phyloP scores from a whole-genome alignment of 805 yeast genomes.

The Yarrowia deformans region DNA sequence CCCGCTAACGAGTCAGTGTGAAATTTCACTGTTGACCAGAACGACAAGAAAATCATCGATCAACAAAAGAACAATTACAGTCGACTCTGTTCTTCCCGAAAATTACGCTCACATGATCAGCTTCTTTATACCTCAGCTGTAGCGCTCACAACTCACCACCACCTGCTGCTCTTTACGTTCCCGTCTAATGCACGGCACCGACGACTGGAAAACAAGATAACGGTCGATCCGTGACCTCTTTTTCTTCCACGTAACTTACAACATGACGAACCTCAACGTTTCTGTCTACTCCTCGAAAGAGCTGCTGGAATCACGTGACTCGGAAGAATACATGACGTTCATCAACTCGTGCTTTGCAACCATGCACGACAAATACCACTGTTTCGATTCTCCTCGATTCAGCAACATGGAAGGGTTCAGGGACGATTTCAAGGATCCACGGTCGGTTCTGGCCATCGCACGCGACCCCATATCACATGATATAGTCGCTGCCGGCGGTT shows the following conservation, averaged over 20 bases:
- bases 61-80: too few relatives aligned
- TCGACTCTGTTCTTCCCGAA: too few relatives aligned
- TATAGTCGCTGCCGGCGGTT: not conserved
- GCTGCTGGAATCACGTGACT: not conserved
- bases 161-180: too few relatives aligned
- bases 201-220: too few relatives aligned
- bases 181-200: not conserved
- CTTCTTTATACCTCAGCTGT: too few relatives aligned
- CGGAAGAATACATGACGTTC: not conserved
- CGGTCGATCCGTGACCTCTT: not conserved
- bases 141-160: too few relatives aligned
- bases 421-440: not conserved
- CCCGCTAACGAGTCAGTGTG: not conserved
- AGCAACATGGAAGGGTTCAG: not conserved
- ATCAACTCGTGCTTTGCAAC: not conserved
- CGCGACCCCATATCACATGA: not conserved
- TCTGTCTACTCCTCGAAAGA: not conserved
- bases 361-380: not conserved
- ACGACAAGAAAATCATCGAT: too few relatives aligned
- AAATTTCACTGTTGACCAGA: too few relatives aligned
- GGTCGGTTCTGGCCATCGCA: not conserved
- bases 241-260: not conserved
- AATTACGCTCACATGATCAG: too few relatives aligned
- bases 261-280: not conserved
- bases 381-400: not conserved